These are phyloP conservation scores for Raffaelea arxii DNA, from an alignment of 2,329 filamentous ascomycete genomes.

Conservation along the genomic window DNA sequence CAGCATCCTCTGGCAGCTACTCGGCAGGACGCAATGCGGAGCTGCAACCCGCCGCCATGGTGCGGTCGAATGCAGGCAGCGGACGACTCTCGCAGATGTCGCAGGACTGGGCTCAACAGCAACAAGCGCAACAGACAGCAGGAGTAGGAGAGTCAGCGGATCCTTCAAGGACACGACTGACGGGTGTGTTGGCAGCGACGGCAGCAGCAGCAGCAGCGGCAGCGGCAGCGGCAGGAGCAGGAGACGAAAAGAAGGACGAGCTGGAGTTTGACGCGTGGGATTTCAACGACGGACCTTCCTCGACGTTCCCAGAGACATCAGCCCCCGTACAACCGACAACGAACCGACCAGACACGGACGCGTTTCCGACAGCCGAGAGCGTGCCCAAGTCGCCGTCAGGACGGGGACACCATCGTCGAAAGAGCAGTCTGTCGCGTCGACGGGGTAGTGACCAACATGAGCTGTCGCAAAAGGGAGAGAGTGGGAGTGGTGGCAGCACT, in stretches of 20 bases:
- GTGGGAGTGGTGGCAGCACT: too few species aligned
- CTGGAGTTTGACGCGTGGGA: conserved; percentile 74
- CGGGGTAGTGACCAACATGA: conserved; percentile 57
- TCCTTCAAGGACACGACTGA: too few species aligned
- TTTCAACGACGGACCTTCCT: conserved; percentile 67
- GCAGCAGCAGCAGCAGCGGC: neutral
- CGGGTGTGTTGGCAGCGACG: too few species aligned
- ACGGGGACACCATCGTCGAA: conserved; percentile 63
- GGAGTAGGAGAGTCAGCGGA: neutral
- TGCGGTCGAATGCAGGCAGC: conserved; percentile 40
- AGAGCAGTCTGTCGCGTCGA: conserved; percentile 66
- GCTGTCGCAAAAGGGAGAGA: too few species aligned
- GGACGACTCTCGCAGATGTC: too few species aligned
- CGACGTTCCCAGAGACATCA: conserved; percentile 49
- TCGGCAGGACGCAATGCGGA: conserved; percentile 23
- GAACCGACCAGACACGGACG: conserved; percentile 74
- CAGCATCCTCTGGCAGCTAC: conserved; percentile 18
- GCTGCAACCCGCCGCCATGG: conserved; percentile 38
- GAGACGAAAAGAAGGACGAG: conserved; percentile 35
- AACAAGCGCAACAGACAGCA: neutral
- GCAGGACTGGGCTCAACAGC: conserved; percentile 22
- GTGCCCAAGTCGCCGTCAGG: conserved; percentile 70
- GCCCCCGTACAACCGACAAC: conserved; percentile 27
- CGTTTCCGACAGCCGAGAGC: conserved; percentile 74
- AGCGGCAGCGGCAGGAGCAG: conserved; percentile 25